phyloP scores from a whole-genome alignment of 306 rosid genomes.

The Begonia peltatifolia region DNA sequence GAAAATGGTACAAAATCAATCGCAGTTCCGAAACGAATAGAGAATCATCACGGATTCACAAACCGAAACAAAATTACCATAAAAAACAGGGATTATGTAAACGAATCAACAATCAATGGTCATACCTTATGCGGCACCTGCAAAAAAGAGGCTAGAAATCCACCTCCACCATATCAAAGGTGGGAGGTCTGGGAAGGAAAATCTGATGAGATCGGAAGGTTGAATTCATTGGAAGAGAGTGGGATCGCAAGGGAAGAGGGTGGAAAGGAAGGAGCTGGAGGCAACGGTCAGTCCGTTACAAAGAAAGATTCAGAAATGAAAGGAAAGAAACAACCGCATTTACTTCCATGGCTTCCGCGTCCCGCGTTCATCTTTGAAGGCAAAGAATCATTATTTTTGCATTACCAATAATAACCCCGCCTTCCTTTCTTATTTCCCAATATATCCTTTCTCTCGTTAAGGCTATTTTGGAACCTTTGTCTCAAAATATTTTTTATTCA shows the following conservation, averaged over 20 bases:
- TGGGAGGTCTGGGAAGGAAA: background rate
- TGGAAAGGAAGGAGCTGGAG: background rate
- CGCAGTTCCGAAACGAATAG: background rate
- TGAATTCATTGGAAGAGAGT: background rate
- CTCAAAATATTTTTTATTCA: no score
- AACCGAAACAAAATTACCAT: background rate
- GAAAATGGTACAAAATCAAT: background rate
- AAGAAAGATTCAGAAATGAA: constrained; percentile 9
- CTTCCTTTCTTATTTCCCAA: no score
- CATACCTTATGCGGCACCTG: constrained; percentile 33
- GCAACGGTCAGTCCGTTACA: constrained; percentile 32
- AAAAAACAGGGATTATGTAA: background rate
- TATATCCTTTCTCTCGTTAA: no score
- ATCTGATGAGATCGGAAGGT: background rate
- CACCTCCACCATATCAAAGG: constrained; percentile 8
- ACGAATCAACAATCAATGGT: background rate
- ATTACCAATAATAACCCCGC: no score
- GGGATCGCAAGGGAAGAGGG: background rate
- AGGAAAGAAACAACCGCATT: constrained; percentile 5
- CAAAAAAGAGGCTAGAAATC: constrained; percentile 18
- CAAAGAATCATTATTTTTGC: no score
- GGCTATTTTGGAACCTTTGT: no score
- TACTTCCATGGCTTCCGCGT: constrained; percentile 11
- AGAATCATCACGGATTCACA: background rate
- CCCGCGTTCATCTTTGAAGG: constrained; percentile 11